A percentile compares a stretch with the other conserved stretches of the same genome.
Conservation (phyloP, 768 basidiomycete genomes). For the Tulasnella sp. region DNA sequence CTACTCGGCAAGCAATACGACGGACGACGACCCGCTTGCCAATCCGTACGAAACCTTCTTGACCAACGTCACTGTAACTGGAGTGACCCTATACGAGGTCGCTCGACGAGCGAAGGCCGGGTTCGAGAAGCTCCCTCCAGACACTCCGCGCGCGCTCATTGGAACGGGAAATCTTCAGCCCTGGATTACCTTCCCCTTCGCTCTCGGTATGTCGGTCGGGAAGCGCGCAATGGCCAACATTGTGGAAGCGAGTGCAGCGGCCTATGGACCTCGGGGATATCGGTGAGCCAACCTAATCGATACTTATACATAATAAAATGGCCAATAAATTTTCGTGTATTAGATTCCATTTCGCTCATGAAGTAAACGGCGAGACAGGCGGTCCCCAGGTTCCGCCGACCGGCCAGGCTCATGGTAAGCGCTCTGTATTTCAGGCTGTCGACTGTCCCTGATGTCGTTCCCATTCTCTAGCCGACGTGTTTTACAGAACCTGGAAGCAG, state of each 20-base stretch:
- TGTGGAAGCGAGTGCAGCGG: slow-evolving; percentile 13
- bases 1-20: neutral
- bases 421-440: neutral
- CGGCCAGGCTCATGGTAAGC: neutral
- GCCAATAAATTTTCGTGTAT: too few species aligned
- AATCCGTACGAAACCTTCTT: neutral
- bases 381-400: neutral
- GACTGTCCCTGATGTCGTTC: neutral
- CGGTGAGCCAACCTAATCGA: neutral
- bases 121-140: slow-evolving; percentile 25
- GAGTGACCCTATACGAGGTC: neutral
- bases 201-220: neutral
- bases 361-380: neutral
- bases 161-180: slow-evolving; percentile 23
- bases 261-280: slow-evolving; percentile 26
- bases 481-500: neutral
- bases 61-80: neutral
- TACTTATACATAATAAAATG: neutral
- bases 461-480: neutral
- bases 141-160: neutral
- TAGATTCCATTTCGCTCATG: slow-evolving; percentile 28
- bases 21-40: neutral
- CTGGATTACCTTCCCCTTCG: neutral
- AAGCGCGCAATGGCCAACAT: slow-evolving; percentile 17
- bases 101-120: slow-evolving; percentile 9